Conservation (phyloP, 495 filamentous ascomycete species). For the Annulohypoxylon stygium region DNA sequence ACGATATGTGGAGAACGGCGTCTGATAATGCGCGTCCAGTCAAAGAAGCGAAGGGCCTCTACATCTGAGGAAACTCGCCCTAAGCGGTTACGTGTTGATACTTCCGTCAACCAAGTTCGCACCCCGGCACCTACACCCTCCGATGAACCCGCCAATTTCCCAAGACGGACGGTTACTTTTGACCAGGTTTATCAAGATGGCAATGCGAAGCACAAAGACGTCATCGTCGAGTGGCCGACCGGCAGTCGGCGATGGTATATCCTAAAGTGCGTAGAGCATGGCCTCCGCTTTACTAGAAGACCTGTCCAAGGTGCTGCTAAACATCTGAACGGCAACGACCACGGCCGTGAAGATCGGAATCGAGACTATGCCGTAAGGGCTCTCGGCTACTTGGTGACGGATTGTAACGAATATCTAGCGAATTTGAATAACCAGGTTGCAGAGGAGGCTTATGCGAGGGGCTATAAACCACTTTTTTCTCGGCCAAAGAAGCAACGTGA, state of each 20-base stretch:
- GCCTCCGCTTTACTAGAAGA: slow-evolving; percentile 57
- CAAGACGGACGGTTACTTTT: slow-evolving; percentile 52
- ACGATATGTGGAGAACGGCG: slow-evolving; percentile 18
- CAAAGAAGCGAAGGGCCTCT: slow-evolving; percentile 31
- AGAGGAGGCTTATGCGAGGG: slow-evolving; percentile 44
- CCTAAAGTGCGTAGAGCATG: slow-evolving; percentile 59
- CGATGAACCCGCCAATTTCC: background rate
- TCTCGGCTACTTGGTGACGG: slow-evolving; percentile 56
- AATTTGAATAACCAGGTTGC: slow-evolving; percentile 54
- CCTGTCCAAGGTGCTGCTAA: slow-evolving; percentile 58
- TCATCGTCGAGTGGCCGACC: slow-evolving; percentile 57
- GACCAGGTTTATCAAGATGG: slow-evolving; percentile 57
- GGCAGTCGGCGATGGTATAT: slow-evolving; percentile 54
- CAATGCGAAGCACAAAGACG: slow-evolving; percentile 55
- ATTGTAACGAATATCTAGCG: slow-evolving; percentile 47
- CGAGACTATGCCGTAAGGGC: slow-evolving; percentile 47
- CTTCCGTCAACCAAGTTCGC: slow-evolving; percentile 12
- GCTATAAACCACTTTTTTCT: slow-evolving; percentile 52
- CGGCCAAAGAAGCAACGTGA: slow-evolving; percentile 33
- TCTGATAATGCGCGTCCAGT: slow-evolving; percentile 41
- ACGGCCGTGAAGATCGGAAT: slow-evolving; percentile 53
- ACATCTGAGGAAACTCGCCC: background rate
- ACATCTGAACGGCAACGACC: slow-evolving; percentile 55
- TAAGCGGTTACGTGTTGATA: slow-evolving; percentile 32
- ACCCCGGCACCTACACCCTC: slow-evolving; percentile 19